phyloP scores from a whole-genome alignment of 257 asterid genomes.

The Salvia hispanica region DNA sequence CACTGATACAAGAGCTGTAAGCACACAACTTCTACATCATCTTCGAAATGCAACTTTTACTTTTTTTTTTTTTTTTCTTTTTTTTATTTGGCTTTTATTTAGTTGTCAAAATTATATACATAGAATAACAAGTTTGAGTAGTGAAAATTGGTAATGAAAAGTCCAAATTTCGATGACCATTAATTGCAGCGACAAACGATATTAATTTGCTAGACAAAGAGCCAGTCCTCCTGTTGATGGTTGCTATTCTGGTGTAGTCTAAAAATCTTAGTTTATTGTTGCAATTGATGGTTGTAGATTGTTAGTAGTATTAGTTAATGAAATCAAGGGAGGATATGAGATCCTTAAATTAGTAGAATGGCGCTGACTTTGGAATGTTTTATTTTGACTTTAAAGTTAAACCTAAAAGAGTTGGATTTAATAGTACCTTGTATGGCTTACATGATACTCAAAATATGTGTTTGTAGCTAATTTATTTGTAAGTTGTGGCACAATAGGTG shows the following conservation, averaged over 20 bases:
- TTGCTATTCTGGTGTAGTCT: conserved; percentile 3
- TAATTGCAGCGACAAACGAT: conserved; percentile 29
- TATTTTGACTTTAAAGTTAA: not conserved
- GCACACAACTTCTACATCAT: conserved; percentile 13
- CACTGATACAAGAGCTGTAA: conserved; percentile 92
- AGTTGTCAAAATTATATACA: too few species aligned
- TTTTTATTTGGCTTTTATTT: not conserved
- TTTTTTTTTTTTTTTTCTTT: not conserved
- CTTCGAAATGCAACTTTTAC: too few species aligned
- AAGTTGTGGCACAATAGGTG: conserved; percentile 43
- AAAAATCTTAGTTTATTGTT: too few species aligned
- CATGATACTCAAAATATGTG: too few species aligned
- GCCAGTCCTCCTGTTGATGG: conserved; percentile 17
- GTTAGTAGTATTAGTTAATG: not conserved
- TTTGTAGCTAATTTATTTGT: too few species aligned
- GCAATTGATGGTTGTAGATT: not conserved
- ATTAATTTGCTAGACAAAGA: conserved; percentile 31
- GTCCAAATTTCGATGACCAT: conserved; percentile 14
- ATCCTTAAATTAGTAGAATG: conserved; percentile 19
- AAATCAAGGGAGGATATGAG: conserved; percentile 31
- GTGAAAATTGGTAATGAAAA: too few species aligned
- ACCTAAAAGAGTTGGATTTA: conserved; percentile 13
- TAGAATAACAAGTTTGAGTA: too few species aligned
- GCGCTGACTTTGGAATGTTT: too few species aligned
- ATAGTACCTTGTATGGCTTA: too few species aligned